phyloP scores from a whole-genome alignment of 805 yeast genomes.

The Phaffomyces antillensis region DNA sequence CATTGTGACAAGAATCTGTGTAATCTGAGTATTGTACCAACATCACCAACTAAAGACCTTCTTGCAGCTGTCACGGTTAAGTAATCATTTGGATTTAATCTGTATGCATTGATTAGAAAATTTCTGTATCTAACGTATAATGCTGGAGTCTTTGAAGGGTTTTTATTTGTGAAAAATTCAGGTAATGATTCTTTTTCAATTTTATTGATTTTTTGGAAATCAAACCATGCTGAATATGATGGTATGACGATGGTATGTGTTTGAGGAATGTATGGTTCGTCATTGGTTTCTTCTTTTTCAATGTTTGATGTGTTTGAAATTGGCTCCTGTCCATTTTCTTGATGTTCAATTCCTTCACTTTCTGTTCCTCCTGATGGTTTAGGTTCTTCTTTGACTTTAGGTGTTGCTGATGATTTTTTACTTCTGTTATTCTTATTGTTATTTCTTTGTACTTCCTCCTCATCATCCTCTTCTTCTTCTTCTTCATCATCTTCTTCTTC shows the following conservation, averaged over 20 bases:
- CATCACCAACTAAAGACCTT: constrained; percentile 87
- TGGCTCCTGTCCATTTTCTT: constrained; percentile 6
- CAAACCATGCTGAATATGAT: constrained; percentile 84
- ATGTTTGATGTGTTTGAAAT: not conserved
- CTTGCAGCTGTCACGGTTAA: constrained; percentile 86
- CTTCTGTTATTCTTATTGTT: no score
- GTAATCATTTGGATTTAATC: constrained; percentile 85
- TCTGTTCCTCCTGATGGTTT: no score
- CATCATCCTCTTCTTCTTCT: no score
- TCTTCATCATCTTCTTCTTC: no score
- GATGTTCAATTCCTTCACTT: not conserved
- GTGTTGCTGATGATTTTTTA: no score
- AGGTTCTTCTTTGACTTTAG: no score
- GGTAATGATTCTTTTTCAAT: constrained; percentile 82
- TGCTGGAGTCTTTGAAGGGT: constrained; percentile 72
- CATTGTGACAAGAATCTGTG: constrained; percentile 81
- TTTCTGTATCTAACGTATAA: constrained; percentile 78
- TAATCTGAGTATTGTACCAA: constrained; percentile 77
- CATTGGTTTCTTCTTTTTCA: constrained; percentile 7
- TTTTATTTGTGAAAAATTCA: constrained; percentile 72
- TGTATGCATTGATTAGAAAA: constrained; percentile 81
- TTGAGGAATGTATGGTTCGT: constrained; percentile 38
- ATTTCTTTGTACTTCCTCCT: no score
- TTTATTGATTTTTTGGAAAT: constrained; percentile 59
- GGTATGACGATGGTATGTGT: constrained; percentile 83